Conservation (phyloP, 208 protist species). For the Leishmania tarentolae region DNA sequence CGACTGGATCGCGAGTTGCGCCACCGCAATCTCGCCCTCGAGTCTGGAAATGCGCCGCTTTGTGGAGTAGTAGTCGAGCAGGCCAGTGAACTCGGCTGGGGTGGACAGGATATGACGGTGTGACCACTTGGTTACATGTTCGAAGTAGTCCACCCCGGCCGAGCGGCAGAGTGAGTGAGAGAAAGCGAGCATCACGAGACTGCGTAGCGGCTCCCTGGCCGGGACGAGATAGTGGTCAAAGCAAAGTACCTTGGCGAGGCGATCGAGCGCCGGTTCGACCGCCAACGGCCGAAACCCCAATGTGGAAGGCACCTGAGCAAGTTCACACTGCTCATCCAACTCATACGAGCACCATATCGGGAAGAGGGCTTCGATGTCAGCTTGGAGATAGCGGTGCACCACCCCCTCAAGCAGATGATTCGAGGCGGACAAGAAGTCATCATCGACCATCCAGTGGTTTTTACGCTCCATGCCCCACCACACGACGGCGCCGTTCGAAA, state of each 20-base stretch:
- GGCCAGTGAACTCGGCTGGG: constrained; percentile 50
- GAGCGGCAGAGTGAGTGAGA: constrained; percentile 59
- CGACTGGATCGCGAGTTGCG: constrained; percentile 54
- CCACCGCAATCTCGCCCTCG: constrained; percentile 62
- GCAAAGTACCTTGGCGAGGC: constrained; percentile 58
- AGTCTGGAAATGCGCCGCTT: constrained; percentile 43
- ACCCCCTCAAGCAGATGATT: constrained; percentile 42
- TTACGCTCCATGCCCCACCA: constrained; percentile 77
- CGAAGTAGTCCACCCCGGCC: constrained; percentile 69
- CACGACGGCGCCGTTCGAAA: constrained; percentile 65
- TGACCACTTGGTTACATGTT: constrained; percentile 60
- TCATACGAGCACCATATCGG: constrained; percentile 77
- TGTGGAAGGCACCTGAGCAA: neutral
- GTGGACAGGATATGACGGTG: constrained; percentile 57
- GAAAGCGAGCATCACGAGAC: constrained; percentile 72
- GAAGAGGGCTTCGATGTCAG: constrained; percentile 62
- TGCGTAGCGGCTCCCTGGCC: constrained; percentile 32
- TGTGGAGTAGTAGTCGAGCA: constrained; percentile 75
- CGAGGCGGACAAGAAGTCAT: constrained; percentile 62
- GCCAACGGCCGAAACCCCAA: constrained; percentile 7
- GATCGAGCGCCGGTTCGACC: constrained; percentile 43
- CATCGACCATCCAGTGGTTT: constrained; percentile 72
- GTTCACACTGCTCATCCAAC: constrained; percentile 37
- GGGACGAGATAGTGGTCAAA: constrained; percentile 82
- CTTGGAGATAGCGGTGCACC: constrained; percentile 46